phyloP scores from a whole-genome alignment of 768 basidiomycete species.

The Boletellus emodensis region DNA sequence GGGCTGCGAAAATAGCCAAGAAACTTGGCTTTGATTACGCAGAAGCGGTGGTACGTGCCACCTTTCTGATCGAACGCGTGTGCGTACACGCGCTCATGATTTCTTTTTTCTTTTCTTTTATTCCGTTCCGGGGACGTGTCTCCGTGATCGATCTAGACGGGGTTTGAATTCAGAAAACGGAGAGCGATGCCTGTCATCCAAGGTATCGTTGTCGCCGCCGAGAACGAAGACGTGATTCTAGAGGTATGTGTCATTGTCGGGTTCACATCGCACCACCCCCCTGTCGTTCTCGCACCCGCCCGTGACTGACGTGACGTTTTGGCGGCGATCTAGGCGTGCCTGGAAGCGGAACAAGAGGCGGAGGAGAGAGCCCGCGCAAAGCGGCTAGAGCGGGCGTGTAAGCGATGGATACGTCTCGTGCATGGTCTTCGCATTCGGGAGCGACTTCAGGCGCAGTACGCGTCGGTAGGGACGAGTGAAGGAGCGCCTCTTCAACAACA shows the following conservation, averaged over 20 bases:
- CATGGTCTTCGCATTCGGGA: conserved; percentile 85
- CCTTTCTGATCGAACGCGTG: conserved; percentile 9
- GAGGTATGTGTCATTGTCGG: conserved; percentile 51
- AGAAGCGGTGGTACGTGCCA: conserved; percentile 83
- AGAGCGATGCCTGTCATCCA: conserved; percentile 80
- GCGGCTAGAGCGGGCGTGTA: conserved; percentile 73
- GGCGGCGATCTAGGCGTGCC: conserved; percentile 62
- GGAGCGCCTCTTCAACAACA: background rate
- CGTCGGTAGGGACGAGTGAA: conserved; percentile 10
- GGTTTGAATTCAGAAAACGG: conserved; percentile 95
- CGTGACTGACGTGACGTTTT: conserved; percentile 9
- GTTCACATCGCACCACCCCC: conserved; percentile 1
- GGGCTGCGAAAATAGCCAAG: conserved; percentile 83
- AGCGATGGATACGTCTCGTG: conserved; percentile 84
- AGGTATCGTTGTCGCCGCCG: conserved; percentile 83
- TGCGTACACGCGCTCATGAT: background rate
- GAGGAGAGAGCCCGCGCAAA: conserved; percentile 74
- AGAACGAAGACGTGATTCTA: conserved; percentile 67
- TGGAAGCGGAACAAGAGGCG: conserved; percentile 73
- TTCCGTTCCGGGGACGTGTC: background rate
- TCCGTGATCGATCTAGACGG: conserved; percentile 51
- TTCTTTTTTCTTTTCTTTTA: conserved; percentile 1
- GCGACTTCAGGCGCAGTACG: conserved; percentile 79
- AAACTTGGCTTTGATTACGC: conserved; percentile 86
- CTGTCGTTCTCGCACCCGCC: background rate